phyloP scores from a whole-genome alignment of 2,329 filamentous ascomycete genomes.

The Cyphellophora europaea region DNA sequence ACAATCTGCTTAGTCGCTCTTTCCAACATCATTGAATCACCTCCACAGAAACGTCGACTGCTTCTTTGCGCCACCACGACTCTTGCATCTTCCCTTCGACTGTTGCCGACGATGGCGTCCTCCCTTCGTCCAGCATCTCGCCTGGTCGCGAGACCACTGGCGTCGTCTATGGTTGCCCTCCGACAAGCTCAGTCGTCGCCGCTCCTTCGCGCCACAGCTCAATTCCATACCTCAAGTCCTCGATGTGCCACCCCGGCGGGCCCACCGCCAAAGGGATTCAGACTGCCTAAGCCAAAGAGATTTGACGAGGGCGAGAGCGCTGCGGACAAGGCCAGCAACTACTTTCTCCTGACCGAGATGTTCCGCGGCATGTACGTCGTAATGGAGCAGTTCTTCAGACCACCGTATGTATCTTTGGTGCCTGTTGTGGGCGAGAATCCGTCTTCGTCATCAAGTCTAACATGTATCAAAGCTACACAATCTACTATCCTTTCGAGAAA shows the following conservation, averaged over 20 bases:
- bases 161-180: constrained; percentile 20
- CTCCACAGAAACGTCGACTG: no score
- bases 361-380: constrained; percentile 95
- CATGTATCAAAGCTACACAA: constrained; percentile 65
- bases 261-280: constrained; percentile 71
- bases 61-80: constrained; percentile 5
- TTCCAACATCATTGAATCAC: no score
- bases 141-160: constrained; percentile 32
- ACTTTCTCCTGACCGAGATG: constrained; percentile 95
- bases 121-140: constrained; percentile 31
- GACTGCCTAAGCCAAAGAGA: constrained; percentile 59
- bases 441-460: neutral
- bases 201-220: constrained; percentile 37
- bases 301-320: constrained; percentile 78
- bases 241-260: constrained; percentile 60
- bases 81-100: constrained; percentile 3
- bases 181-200: constrained; percentile 21
- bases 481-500: constrained; percentile 98
- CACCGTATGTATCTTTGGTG: constrained; percentile 73
- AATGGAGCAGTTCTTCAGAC: constrained; percentile 95
- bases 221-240: constrained; percentile 56
- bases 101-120: constrained; percentile 31
- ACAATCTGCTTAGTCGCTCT: no score
- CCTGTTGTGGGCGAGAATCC: constrained; percentile 4
- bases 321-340: constrained; percentile 78